phyloP scores from a whole-genome alignment of 2,329 filamentous ascomycete species.

The Trichoderma atroviride region DNA sequence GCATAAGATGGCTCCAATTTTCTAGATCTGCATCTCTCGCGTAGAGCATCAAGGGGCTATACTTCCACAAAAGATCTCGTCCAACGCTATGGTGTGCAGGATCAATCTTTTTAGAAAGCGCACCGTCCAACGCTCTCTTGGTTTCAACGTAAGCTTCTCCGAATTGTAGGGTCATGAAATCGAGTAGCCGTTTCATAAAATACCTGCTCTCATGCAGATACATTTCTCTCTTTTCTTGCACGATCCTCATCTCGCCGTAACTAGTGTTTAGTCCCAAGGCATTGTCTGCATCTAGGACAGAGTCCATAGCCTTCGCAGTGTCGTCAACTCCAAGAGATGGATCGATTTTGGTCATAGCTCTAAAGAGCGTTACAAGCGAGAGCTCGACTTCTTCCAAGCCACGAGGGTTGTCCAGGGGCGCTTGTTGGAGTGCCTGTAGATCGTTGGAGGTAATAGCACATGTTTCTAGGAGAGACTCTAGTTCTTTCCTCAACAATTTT shows the following conservation, averaged over 20 bases:
- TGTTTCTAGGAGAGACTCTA: conserved; percentile 85
- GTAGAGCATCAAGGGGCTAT: conserved; percentile 85
- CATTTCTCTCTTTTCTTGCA: conserved; percentile 91
- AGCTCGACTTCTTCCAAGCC: conserved; percentile 78
- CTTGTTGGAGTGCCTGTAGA: conserved; percentile 71
- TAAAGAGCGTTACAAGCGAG: conserved; percentile 80
- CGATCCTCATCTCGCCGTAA: conserved; percentile 86
- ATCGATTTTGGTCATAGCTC: conserved; percentile 91
- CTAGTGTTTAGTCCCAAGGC: conserved; percentile 65
- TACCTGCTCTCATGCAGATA: conserved; percentile 75
- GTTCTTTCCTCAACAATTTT: conserved; percentile 86
- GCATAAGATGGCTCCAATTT: conserved; percentile 80
- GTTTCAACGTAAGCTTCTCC: conserved; percentile 73
- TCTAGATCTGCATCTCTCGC: conserved; percentile 78
- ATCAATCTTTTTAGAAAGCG: conserved; percentile 68
- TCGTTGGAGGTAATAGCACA: conserved; percentile 81
- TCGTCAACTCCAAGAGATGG: conserved; percentile 67
- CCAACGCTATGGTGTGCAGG: conserved; percentile 70
- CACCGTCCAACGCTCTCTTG: conserved; percentile 63
- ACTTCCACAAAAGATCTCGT: conserved; percentile 79
- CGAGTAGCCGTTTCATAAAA: conserved; percentile 78
- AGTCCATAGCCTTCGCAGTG: conserved; percentile 51
- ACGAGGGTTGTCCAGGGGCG: conserved; percentile 69
- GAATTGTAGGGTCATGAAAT: conserved; percentile 82
- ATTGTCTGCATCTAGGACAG: conserved; percentile 48